These are phyloP conservation scores for Psilocybe cubensis DNA, from an alignment of 768 basidiomycete species.

Conservation along the genomic window DNA sequence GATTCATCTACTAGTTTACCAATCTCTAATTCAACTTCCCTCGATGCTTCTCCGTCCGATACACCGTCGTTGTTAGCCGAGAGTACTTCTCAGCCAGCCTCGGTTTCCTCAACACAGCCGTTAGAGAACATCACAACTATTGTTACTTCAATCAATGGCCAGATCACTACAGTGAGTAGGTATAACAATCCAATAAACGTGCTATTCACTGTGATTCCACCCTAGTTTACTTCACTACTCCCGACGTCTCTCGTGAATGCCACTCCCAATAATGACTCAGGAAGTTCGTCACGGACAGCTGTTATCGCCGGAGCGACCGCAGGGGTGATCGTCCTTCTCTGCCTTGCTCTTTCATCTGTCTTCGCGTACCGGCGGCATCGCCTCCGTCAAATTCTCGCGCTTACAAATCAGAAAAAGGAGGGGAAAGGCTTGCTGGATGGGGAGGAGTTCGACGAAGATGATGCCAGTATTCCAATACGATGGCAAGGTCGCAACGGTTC, in stretches of 20 bases:
- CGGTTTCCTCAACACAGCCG: neutral
- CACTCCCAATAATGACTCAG: conserved; percentile 5
- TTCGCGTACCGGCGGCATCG: conserved; percentile 42
- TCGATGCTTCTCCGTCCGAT: neutral
- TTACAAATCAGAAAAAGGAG: conserved; percentile 26
- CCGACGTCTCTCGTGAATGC: conserved; percentile 34
- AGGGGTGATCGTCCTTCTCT: conserved; percentile 38
- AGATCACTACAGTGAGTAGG: conserved; percentile 20
- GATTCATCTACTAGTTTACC: neutral
- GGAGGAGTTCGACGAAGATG: conserved; percentile 40
- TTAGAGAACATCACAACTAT: conserved; percentile 19
- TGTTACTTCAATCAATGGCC: conserved; percentile 15
- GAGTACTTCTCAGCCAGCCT: neutral
- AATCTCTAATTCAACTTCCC: neutral
- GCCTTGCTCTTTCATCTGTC: conserved; percentile 35
- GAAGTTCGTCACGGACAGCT: conserved; percentile 32
- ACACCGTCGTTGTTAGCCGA: neutral
- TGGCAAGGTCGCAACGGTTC: conserved; percentile 22
- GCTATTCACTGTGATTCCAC: neutral
- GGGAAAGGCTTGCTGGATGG: conserved; percentile 34
- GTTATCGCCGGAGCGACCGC: conserved; percentile 46
- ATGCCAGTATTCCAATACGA: conserved; percentile 13
- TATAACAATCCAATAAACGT: neutral
- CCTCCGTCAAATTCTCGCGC: conserved; percentile 32
- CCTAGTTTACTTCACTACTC: conserved; percentile 25